Evolutionary conservation across 116 monocot species (phyloP).

Genomic region (Iris pallida): DNA sequence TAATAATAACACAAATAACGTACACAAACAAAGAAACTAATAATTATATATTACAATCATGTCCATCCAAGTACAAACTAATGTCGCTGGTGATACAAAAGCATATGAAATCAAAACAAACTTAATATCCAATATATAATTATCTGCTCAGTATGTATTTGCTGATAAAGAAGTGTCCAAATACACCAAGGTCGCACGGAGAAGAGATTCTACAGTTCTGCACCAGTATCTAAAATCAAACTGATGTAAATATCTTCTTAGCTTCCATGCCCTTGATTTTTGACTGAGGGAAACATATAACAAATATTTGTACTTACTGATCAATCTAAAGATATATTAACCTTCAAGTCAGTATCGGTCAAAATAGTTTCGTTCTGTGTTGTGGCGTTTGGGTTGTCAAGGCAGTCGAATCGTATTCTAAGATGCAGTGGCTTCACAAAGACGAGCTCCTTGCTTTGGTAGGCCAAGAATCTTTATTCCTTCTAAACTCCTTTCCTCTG

Average conservation of each 20-base stretch:
- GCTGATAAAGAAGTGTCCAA: neutral
- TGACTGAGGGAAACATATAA: neutral
- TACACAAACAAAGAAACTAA: too few relatives aligned
- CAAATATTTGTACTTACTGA: neutral
- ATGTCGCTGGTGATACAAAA: too few relatives aligned
- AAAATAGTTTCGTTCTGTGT: constrained; percentile 48
- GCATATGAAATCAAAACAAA: too few relatives aligned
- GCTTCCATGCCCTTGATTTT: too few relatives aligned
- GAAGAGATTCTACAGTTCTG: neutral
- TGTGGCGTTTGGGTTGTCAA: constrained; percentile 46
- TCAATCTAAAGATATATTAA: constrained; percentile 43
- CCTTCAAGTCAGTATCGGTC: constrained; percentile 43
- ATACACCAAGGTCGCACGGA: neutral
- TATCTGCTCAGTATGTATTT: too few relatives aligned
- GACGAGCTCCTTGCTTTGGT: constrained; percentile 16
- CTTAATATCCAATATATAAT: too few relatives aligned
- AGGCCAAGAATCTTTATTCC: constrained; percentile 22
- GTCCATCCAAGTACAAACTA: too few relatives aligned
- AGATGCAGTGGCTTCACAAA: constrained; percentile 63
- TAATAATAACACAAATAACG: too few relatives aligned
- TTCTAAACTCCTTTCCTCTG: constrained; percentile 1
- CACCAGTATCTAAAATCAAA: neutral
- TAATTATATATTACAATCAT: too few relatives aligned
- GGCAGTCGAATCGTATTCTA: constrained; percentile 57
- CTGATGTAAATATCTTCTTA: neutral